These are phyloP conservation scores for Botrytis medusae DNA, from an alignment of 2,329 filamentous ascomycete genomes.

Conservation along the genomic window DNA sequence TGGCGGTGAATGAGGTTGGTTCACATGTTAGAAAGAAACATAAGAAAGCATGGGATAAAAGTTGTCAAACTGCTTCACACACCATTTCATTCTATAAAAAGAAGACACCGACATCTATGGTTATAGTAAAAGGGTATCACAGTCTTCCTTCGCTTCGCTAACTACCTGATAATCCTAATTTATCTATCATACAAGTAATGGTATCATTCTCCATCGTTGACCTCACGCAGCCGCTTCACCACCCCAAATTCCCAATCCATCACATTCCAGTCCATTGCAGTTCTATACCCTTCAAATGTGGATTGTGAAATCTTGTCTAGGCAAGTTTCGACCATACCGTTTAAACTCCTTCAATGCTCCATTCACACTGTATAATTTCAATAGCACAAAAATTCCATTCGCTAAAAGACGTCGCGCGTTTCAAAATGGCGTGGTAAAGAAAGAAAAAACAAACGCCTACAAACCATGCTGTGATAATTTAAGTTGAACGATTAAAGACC, in stretches of 20 bases:
- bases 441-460: background rate
- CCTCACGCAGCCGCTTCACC: background rate
- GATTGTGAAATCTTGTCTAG: conserved; percentile 15
- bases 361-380: conserved; percentile 5
- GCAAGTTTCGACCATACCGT: conserved; percentile 16
- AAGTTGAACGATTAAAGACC: conserved; percentile 9
- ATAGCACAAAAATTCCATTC: conserved; percentile 17
- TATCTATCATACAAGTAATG: conserved; percentile 24
- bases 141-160: conserved; percentile 14
- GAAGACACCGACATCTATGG: background rate
- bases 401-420: conserved; percentile 19
- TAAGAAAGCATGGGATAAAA: background rate
- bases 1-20: background rate
- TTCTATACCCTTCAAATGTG: conserved; percentile 10
- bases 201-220: conserved; percentile 20
- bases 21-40: background rate
- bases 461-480: conserved; percentile 8
- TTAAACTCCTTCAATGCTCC: conserved; percentile 14
- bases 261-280: background rate
- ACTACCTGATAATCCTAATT: conserved; percentile 12
- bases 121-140: conserved; percentile 21
- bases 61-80: background rate
- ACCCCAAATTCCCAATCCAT: background rate
- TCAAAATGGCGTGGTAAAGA: conserved; percentile 14
- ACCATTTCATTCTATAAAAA: background rate